Percentiles rank a stretch among this genome's conserved stretches.
phyloP scores from a whole-genome alignment of 75 land plant genomes.

The Larix kaempferi region DNA sequence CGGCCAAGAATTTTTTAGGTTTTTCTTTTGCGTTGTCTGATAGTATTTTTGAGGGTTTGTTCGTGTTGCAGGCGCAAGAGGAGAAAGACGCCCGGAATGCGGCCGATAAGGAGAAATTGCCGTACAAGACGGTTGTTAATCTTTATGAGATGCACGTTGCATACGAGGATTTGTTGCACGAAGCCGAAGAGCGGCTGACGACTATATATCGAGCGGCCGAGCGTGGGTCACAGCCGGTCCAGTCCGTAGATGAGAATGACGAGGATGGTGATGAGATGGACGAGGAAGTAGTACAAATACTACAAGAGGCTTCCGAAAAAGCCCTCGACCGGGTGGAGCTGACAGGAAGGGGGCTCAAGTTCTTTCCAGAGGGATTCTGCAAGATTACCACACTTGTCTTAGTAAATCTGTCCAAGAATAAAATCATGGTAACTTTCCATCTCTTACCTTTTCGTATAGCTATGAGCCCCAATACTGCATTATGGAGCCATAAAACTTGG shows the following conservation, averaged over 20 bases:
- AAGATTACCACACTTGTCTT: constrained; percentile 36
- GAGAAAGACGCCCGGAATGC: constrained; percentile 34
- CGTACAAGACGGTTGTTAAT: constrained; percentile 45
- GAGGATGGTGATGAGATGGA: constrained; percentile 35
- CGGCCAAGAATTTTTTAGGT: not conserved
- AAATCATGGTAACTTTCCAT: constrained; percentile 54
- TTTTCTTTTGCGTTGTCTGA: not conserved
- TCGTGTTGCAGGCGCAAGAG: constrained; percentile 34
- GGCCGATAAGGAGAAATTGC: constrained; percentile 52
- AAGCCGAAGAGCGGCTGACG: constrained; percentile 61
- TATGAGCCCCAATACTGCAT: too few species aligned
- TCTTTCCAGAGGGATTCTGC: constrained; percentile 81
- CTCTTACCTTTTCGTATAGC: too few species aligned
- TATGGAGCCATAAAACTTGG: too few species aligned
- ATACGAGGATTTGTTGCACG: constrained; percentile 61
- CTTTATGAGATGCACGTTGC: constrained; percentile 77
- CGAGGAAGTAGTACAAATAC: constrained; percentile 52
- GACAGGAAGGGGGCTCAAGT: constrained; percentile 29
- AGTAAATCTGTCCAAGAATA: constrained; percentile 67
- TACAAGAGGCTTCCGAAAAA: constrained; percentile 34
- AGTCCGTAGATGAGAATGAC: not conserved
- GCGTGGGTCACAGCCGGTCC: not conserved
- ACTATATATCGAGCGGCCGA: constrained; percentile 39
- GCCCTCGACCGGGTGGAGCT: constrained; percentile 51
- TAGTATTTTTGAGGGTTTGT: constrained; percentile 3